Evolutionary conservation across 352 stramenopile genomes (phyloP).

Genomic region (Hyaloperonospora arabidopsidis): DNA sequence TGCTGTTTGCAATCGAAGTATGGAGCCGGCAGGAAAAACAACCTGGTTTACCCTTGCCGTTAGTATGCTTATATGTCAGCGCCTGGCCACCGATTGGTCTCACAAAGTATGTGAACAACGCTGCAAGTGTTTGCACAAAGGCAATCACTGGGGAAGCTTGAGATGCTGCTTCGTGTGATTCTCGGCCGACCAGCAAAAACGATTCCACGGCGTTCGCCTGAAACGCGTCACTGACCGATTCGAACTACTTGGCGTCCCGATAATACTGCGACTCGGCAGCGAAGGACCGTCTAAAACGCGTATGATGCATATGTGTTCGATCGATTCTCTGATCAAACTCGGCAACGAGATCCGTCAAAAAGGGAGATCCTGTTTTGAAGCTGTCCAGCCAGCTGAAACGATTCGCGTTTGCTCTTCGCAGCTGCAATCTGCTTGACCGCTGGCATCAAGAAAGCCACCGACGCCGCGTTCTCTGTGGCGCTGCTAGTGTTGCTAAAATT

Average conservation of each 20-base stretch:
- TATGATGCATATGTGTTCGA: constrained; percentile 76
- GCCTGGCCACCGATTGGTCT: constrained; percentile 36
- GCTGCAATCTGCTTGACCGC: constrained; percentile 34
- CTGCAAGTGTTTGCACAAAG: constrained; percentile 81
- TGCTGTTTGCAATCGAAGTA: constrained; percentile 86
- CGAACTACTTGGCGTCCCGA: constrained; percentile 78
- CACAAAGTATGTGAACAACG: constrained; percentile 45
- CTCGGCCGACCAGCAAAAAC: constrained; percentile 55
- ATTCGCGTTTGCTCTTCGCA: constrained; percentile 24
- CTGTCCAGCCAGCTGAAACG: constrained; percentile 51
- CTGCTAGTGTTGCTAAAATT: constrained; percentile 47
- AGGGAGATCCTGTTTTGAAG: constrained; percentile 48
- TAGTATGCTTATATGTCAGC: constrained; percentile 91
- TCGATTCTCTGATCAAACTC: constrained; percentile 79
- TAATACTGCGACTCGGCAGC: constrained; percentile 91
- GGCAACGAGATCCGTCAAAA: constrained; percentile 74
- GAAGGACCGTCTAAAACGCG: constrained; percentile 76
- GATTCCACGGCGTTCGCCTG: constrained; percentile 69
- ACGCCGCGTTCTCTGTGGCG: constrained; percentile 22
- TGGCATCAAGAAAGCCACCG: constrained; percentile 22
- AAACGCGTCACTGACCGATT: constrained; percentile 62
- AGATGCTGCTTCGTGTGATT: constrained; percentile 16
- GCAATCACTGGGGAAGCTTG: constrained; percentile 59
- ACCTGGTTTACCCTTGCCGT: constrained; percentile 80
- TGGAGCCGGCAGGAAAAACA: constrained; percentile 90